Percentiles rank a stretch among this genome's conserved stretches.
phyloP scores from a whole-genome alignment of 768 basidiomycete genomes.

The Lactarius akahatsu region DNA sequence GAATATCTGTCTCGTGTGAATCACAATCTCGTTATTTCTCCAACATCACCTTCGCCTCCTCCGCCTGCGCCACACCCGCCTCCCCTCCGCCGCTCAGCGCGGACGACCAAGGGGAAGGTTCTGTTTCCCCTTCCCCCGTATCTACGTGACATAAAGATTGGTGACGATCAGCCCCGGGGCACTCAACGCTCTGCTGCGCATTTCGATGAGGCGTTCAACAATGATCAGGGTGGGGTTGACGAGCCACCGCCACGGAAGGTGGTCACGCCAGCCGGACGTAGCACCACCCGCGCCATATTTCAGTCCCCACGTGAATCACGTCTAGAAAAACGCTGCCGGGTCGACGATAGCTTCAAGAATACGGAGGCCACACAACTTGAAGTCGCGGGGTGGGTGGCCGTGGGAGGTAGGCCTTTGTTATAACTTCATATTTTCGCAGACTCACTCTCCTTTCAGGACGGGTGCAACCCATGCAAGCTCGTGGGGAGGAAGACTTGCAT shows the following conservation, averaged over 20 bases:
- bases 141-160: neutral
- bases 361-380: neutral
- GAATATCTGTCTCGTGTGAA: neutral
- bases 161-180: neutral
- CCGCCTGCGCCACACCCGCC: neutral
- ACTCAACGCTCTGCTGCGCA: neutral
- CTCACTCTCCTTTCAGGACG: neutral
- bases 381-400: neutral
- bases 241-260: neutral
- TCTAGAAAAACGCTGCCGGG: neutral
- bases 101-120: neutral
- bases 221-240: neutral
- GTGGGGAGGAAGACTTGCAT: neutral
- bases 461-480: neutral
- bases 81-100: neutral
- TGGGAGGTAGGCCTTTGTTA: neutral
- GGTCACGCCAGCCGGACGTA: neutral
- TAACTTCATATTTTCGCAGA: neutral
- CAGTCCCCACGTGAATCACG: neutral
- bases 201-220: neutral
- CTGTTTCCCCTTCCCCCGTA: neutral
- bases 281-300: neutral
- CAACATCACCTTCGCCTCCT: neutral
- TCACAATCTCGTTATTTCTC: neutral
- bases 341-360: neutral